A percentile compares a stretch with the other conserved stretches of the same genome.
phyloP scores from a whole-genome alignment of 768 basidiomycete genomes.

The Fistulinella prunicolor region DNA sequence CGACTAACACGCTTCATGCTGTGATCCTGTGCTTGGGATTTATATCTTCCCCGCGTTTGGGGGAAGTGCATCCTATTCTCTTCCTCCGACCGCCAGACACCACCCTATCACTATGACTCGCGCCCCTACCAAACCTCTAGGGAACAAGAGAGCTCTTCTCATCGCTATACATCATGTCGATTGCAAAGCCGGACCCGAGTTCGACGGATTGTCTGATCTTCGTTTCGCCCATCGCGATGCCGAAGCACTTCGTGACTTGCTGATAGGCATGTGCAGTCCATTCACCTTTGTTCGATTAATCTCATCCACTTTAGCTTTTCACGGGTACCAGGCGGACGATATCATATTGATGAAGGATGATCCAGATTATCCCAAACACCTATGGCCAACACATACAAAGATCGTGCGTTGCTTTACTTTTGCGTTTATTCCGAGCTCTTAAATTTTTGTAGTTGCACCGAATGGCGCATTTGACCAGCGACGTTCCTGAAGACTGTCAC shows the following conservation, averaged over 20 bases:
- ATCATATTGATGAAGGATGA: slow-evolving; percentile 46
- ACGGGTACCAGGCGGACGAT: slow-evolving; percentile 38
- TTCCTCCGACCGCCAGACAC: no score
- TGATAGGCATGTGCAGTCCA: slow-evolving; percentile 17
- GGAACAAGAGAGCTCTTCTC: slow-evolving; percentile 20
- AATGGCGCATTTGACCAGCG: slow-evolving; percentile 41
- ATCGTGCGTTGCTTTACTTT: slow-evolving; percentile 36
- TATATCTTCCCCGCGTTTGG: no score
- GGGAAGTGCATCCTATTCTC: no score
- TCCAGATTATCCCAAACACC: slow-evolving; percentile 21
- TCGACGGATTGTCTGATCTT: slow-evolving; percentile 5
- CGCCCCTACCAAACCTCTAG: neutral
- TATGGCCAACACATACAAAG: slow-evolving; percentile 41
- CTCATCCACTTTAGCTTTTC: slow-evolving; percentile 27
- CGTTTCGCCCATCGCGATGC: slow-evolving; percentile 21
- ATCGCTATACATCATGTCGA: slow-evolving; percentile 14
- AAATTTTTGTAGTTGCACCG: slow-evolving; percentile 31
- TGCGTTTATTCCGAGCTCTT: neutral
- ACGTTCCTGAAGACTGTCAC: slow-evolving; percentile 41
- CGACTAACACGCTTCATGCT: no score
- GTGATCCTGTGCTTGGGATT: no score
- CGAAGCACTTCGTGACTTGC: slow-evolving; percentile 2
- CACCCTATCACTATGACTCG: no score
- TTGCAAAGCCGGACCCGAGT: neutral
- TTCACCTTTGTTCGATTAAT: neutral